A percentile compares a stretch with the other conserved stretches of the same genome.
Evolutionary conservation across 306 rosid species (phyloP).

Genomic region (Lablab purpureus): DNA sequence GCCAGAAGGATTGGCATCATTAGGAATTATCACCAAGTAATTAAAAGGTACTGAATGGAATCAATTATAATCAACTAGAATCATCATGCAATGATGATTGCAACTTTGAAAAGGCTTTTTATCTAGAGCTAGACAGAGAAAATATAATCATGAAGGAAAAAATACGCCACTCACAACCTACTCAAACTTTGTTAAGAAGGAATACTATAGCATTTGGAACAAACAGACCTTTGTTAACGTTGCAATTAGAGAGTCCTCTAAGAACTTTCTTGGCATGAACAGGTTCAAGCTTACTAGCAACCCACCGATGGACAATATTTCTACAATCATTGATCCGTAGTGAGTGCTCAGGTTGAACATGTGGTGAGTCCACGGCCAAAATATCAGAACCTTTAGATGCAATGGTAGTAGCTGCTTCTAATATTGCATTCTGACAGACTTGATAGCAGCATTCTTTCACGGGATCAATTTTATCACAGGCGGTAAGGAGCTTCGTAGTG

Average conservation of each 20-base stretch:
- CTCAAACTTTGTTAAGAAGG: not conserved
- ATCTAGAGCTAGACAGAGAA: slow-evolving; percentile 7
- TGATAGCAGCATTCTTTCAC: slow-evolving; percentile 90
- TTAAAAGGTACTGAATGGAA: not conserved
- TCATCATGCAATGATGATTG: slow-evolving; percentile 15
- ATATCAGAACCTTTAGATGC: slow-evolving; percentile 73
- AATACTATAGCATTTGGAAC: slow-evolving; percentile 2
- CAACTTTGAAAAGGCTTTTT: slow-evolving; percentile 3
- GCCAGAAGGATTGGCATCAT: slow-evolving; percentile 39
- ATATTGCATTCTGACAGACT: slow-evolving; percentile 84
- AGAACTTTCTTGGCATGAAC: slow-evolving; percentile 82
- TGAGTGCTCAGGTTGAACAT: slow-evolving; percentile 64
- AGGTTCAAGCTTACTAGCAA: slow-evolving; percentile 85
- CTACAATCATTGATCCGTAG: slow-evolving; percentile 72
- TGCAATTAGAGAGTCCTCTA: slow-evolving; percentile 90
- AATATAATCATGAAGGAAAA: slow-evolving; percentile 11
- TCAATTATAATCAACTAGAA: slow-evolving; percentile 5
- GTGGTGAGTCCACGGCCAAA: slow-evolving; percentile 60
- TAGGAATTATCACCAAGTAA: slow-evolving; percentile 26
- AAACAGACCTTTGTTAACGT: slow-evolving; percentile 71
- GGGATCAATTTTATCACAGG: slow-evolving; percentile 85
- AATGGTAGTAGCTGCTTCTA: slow-evolving; percentile 84
- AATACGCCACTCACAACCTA: slow-evolving; percentile 17
- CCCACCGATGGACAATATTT: slow-evolving; percentile 83
- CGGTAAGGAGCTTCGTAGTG: slow-evolving; percentile 78